Conservation (phyloP, 805 yeast genomes). For the Ogataea neopini region DNA sequence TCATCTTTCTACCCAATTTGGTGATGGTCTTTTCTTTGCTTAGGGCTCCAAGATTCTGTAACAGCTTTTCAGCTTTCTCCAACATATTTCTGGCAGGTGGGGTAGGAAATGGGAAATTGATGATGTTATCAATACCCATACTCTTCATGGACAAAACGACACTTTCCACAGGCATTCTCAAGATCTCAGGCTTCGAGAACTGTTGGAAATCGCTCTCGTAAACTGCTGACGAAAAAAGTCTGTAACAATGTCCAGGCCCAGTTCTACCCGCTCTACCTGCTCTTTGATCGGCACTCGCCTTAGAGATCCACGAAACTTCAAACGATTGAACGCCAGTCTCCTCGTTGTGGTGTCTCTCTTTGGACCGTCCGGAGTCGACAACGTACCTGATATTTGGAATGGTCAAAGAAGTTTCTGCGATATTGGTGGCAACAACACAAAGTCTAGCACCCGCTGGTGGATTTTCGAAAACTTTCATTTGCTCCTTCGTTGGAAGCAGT, state of each 20-base stretch:
- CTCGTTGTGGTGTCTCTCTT: slow-evolving; percentile 80
- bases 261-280: slow-evolving; percentile 98
- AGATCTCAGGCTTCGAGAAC: slow-evolving; percentile 85
- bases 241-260: slow-evolving; percentile 97
- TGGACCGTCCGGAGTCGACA: slow-evolving; percentile 91
- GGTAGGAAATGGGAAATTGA: slow-evolving; percentile 92
- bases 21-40: slow-evolving; percentile 59
- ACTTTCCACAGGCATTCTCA: slow-evolving; percentile 95
- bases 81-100: slow-evolving; percentile 73
- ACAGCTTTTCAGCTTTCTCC: slow-evolving; percentile 62
- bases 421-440: slow-evolving; percentile 94
- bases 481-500: slow-evolving; percentile 89
- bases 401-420: slow-evolving; percentile 96
- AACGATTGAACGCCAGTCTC: slow-evolving; percentile 90
- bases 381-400: slow-evolving; percentile 95
- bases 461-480: slow-evolving; percentile 83
- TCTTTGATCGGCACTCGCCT: slow-evolving; percentile 95
- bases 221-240: slow-evolving; percentile 91
- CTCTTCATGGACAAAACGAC: slow-evolving; percentile 94
- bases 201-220: slow-evolving; percentile 82
- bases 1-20: slow-evolving; percentile 80
- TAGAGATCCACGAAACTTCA: slow-evolving; percentile 87
- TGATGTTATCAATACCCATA: slow-evolving; percentile 90
- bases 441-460: slow-evolving; percentile 87
- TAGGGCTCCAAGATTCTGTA: slow-evolving; percentile 79